Base-by-base conservation (phyloP, 495 filamentous ascomycete genomes). In the Lepidopterella palustris region DNA sequence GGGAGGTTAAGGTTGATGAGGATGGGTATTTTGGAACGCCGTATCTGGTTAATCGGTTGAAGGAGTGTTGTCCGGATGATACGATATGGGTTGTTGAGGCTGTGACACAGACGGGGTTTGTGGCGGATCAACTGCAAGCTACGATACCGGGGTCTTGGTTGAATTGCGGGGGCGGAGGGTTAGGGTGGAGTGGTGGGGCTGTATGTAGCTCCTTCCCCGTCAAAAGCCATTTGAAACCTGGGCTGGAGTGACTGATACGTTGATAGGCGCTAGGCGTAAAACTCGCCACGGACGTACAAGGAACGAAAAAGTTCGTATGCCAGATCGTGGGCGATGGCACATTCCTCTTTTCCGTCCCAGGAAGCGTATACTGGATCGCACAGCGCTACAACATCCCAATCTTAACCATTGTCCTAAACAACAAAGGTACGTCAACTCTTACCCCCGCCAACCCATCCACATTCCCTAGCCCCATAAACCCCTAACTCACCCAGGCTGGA, bases 301-400 rank as follows among this genome's bases (percentile, higher is more conserved):
- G 78, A 26, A 87, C 87, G 71, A 83, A 84, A 29, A 88, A 89
- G 65, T 96, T 97, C 65, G 90, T 97, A 2, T 88, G 88, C 57
- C 90, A 96, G 62, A 87, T 97, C 45, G 92, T 96, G 1, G 92
- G 92, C 18, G 92, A 97, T 56, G 92, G 92, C 10, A 93, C 91
- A 0, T 97, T 82, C 71, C 78, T 97, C 4, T 97, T 97, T 57
- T 67, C 83, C 23, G 86, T 97, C 0, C 92, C 92, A 0, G 88
- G 89, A 0, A 88, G 84, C 23, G 91, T 97, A 20, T 96, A 96
- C 74, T 97, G 92, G 92, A 92, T 97, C 57, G 76, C 85, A 2
- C 79, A 84, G 64, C 82, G 92, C 15, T 97, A 97, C 70, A 82
- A 84, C 21, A 92, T 96, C 53, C 92, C 92, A 0, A 79, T 96